Evolutionary conservation across 768 basidiomycete species (phyloP), one percentile per base, ranked within the genome.

Genomic region (Scleroderma bovista): DNA sequence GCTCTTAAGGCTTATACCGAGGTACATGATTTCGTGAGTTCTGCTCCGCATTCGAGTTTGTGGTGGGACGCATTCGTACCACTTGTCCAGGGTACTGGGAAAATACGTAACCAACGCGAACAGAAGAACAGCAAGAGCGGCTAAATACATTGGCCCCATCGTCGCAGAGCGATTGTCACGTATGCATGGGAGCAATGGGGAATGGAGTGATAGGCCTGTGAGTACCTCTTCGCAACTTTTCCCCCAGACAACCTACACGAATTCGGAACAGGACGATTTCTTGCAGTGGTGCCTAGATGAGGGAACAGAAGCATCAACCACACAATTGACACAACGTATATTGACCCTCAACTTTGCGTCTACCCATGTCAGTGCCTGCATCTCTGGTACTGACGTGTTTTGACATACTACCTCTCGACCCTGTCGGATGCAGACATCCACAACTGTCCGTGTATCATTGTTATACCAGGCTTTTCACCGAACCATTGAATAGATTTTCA

Each of bases 401-500:
- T 16, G 16, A 24, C 44, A 9, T 17, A 32, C 5, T 15, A n/a
- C n/a, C n/a, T 9, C 9, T 29, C 26, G 26, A 29, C 9, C 26
- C 26, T 9, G 23, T 23, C 7, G 6, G 16, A 10, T 26, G 31
- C 32, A 43, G 41, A 43, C 41, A 6, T 16, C 41, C 16, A n/a
- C 41, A 1, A 43, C 22, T 43, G 41, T 43, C 13, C 7, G 39
- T 40, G 23, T 17, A 24, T 1, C n/a, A 15, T 13, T n/a, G 16
- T 24, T 43, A 13, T 23, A 24, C 16, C 2, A 6, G 22, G 15
- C 24, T 43, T 15, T 3, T 23, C 16, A 23, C 16, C 24, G 4
- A 16, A 10, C 41, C 12, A 44, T 43, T 9, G 11, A 3, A 15
- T 22, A 71, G 70, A 61, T 51, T 32, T 62, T 72, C 29, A 65